Evolutionary conservation across 2,329 filamentous ascomycete genomes (phyloP).

Genomic region (Verticillium tricorpus): DNA sequence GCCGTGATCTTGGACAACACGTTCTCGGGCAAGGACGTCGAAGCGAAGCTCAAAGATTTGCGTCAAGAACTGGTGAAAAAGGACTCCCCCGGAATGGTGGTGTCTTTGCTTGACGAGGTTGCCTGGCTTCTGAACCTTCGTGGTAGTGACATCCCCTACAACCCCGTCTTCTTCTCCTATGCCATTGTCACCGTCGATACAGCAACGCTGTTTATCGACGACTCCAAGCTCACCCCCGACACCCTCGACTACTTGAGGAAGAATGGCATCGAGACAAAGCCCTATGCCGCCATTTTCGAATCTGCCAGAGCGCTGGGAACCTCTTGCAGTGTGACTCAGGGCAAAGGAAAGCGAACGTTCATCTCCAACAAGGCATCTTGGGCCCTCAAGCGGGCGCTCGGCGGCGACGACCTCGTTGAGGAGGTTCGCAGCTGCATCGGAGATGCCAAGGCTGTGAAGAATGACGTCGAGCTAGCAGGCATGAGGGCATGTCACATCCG

Average conservation of each 20-base stretch:
- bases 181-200: conserved; percentile 75
- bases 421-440: conserved; percentile 82
- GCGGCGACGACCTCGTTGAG: conserved; percentile 80
- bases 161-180: conserved; percentile 98
- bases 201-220: conserved; percentile 80
- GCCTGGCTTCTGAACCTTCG: conserved; percentile 98
- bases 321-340: conserved; percentile 5
- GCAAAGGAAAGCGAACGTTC: conserved; percentile 63
- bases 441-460: conserved; percentile 93
- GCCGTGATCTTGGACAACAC: conserved; percentile 67
- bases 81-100: conserved; percentile 79
- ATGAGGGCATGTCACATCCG: conserved; percentile 94
- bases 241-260: conserved; percentile 65
- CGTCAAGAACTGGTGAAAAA: conserved; percentile 91
- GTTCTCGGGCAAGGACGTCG: conserved; percentile 77
- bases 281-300: conserved; percentile 76
- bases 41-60: conserved; percentile 78
- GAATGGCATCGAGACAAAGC: conserved; percentile 68
- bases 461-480: conserved; percentile 79
- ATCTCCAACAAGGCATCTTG: conserved; percentile 89
- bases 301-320: conserved; percentile 62
- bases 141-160: conserved; percentile 93
- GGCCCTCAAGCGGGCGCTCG: conserved; percentile 82
- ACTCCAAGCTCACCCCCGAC: conserved; percentile 67
- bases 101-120: conserved; percentile 94